phyloP scores from a whole-genome alignment of 441 rosid genomes.

The Rhodomyrtus psidioides region DNA sequence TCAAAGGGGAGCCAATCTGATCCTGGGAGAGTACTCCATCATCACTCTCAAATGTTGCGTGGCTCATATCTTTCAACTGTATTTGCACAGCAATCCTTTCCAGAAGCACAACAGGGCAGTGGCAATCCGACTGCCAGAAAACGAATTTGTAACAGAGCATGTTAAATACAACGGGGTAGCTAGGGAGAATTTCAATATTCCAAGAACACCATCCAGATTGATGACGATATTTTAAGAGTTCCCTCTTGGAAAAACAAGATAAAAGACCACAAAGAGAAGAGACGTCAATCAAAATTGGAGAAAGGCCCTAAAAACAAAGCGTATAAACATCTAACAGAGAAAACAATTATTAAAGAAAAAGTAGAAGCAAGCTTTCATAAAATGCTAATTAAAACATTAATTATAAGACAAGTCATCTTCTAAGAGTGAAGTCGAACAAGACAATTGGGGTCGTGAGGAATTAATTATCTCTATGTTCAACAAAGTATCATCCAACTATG shows the following conservation, averaged over 20 bases:
- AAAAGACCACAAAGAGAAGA: background rate
- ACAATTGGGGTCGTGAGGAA: background rate
- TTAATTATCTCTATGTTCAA: background rate
- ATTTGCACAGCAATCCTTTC: slow-evolving; percentile 29
- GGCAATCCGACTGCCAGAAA: slow-evolving; percentile 26
- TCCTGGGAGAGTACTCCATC: slow-evolving; percentile 46
- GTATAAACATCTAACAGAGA: background rate
- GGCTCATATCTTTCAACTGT: slow-evolving; percentile 53
- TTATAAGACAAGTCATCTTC: background rate
- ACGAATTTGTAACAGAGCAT: slow-evolving; percentile 3
- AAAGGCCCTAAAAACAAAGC: background rate
- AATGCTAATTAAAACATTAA: background rate
- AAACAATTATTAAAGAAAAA: background rate
- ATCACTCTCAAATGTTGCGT: slow-evolving; percentile 43
- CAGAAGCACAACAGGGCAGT: slow-evolving; percentile 28
- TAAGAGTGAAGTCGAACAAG: background rate
- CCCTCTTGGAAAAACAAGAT: background rate
- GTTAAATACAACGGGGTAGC: background rate
- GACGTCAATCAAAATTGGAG: background rate
- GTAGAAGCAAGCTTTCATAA: background rate
- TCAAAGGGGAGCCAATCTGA: slow-evolving; percentile 40
- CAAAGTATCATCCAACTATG: background rate
- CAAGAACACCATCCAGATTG: background rate
- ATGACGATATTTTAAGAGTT: background rate
- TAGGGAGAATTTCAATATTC: background rate